Evolutionary conservation across 805 yeast species (phyloP), one percentile per base, ranked within the genome.

Genomic region (Maudiozyma serrabonitensis): DNA sequence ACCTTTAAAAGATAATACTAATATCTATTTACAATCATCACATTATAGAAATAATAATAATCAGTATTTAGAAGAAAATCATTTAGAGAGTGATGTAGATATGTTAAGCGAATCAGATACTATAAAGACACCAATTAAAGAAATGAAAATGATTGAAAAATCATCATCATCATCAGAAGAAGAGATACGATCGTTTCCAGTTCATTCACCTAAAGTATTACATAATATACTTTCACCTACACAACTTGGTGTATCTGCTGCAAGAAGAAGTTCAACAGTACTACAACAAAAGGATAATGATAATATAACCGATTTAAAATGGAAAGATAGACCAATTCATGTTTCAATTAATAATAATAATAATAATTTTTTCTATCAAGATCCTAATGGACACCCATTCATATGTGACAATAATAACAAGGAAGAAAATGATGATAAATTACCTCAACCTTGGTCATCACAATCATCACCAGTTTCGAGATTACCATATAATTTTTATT

Each of bases 401-500:
- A 58, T 56, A 43, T 50, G 53, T 44, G 39, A 43, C 13, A 15
- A 50, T 18, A 18, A 45, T 13, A 38, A 38, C 11, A 55, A 60
- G 50, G 15, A 7, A 15, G 56, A 26, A 39, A 21, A 6, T 35
- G 39, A 25, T 19, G 16, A 44, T 6, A 48, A 57, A 1, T 66
- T 82, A 32, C 87, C 87, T 1, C 68, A 69, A 2, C 85, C 87
- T 0, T 81, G 87, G 87, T 75, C 78, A 6, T 50, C 69, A 6
- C 57, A 64, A 6, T 75, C 81, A 3, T 59, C 68, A 12, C 85
- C 87, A 3, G 70, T 67, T 18, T 79, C 76, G 31, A 74, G 73
- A 50, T 64, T 71, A 0, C 79, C 84, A 6, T 84, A 84, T 57
- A 59, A 79, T 28, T 59, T 82, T 9, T 73, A 82, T 9, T 78